These are phyloP conservation scores for Amauroascus verrucosus DNA, from an alignment of 2,329 filamentous ascomycete species.

Conservation along the genomic window DNA sequence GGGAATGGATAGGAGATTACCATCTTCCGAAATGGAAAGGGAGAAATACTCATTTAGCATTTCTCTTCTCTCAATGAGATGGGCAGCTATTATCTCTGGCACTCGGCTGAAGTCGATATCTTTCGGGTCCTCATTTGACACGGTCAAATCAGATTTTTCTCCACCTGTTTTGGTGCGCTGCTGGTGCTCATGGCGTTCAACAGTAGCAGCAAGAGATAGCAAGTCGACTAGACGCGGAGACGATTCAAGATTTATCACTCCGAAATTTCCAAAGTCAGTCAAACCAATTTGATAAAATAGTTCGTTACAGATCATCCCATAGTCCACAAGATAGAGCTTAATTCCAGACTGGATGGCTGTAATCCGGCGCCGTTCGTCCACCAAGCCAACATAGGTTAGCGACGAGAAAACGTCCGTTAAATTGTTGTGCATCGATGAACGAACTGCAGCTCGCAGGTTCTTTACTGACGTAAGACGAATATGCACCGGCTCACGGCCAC, in stretches of 20 bases:
- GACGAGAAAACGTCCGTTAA: constrained; percentile 78
- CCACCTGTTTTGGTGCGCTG: not conserved
- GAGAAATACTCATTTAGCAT: constrained; percentile 93
- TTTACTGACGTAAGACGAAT: constrained; percentile 79
- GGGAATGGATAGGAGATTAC: constrained; percentile 68
- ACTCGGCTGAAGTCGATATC: constrained; percentile 57
- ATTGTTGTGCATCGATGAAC: constrained; percentile 70
- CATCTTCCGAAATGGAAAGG: constrained; percentile 66
- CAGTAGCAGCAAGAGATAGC: constrained; percentile 60
- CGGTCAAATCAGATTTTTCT: not conserved
- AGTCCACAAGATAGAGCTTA: constrained; percentile 85
- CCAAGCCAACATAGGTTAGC: constrained; percentile 87
- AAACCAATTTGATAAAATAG: constrained; percentile 94
- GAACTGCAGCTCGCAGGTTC: constrained; percentile 68
- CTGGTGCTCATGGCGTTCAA: constrained; percentile 48
- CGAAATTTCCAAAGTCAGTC: constrained; percentile 94
- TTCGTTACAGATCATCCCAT: constrained; percentile 74
- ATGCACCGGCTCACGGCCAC: constrained; percentile 56
- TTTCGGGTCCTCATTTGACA: constrained; percentile 49
- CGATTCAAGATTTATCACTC: constrained; percentile 67
- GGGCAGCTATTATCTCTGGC: constrained; percentile 39
- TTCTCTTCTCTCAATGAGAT: constrained; percentile 61
- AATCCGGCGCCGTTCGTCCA: constrained; percentile 75
- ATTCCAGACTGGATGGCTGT: constrained; percentile 90
- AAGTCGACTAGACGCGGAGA: constrained; percentile 61